Evolutionary conservation across 768 basidiomycete species (phyloP).

Genomic region (Punctularia strigosozonata): DNA sequence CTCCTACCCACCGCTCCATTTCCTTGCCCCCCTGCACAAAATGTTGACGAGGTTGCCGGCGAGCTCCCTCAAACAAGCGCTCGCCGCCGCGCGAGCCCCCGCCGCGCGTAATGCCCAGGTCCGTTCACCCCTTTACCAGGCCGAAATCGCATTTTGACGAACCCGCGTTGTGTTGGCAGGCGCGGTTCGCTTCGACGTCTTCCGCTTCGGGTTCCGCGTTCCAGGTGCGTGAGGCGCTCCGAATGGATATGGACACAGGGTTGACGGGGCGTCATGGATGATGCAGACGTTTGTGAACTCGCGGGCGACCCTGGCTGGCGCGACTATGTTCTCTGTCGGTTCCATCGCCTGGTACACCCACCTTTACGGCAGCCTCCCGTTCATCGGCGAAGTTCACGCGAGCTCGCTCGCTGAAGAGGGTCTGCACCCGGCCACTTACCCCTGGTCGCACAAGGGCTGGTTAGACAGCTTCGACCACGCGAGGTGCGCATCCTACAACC

Average conservation of each 20-base stretch:
- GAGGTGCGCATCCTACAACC: slow-evolving; percentile 65
- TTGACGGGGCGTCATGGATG: slow-evolving; percentile 2
- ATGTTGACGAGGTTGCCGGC: slow-evolving; percentile 79
- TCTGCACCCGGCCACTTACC: slow-evolving; percentile 76
- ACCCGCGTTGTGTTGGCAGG: slow-evolving; percentile 28
- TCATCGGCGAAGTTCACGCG: slow-evolving; percentile 87
- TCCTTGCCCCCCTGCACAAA: too few relatives aligned
- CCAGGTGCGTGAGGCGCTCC: slow-evolving; percentile 38
- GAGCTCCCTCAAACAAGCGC: slow-evolving; percentile 56
- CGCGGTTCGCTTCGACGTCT: slow-evolving; percentile 61
- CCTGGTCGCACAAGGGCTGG: slow-evolving; percentile 84
- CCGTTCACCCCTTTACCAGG: slow-evolving; percentile 12
- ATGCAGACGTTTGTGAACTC: slow-evolving; percentile 55
- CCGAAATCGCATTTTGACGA: slow-evolving; percentile 8
- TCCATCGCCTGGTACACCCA: slow-evolving; percentile 96
- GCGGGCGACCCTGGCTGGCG: slow-evolving; percentile 62
- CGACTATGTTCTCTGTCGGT: slow-evolving; percentile 69
- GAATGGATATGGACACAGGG: not conserved
- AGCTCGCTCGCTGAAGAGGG: slow-evolving; percentile 90
- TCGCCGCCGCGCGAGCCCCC: slow-evolving; percentile 32
- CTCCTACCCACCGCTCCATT: too few relatives aligned
- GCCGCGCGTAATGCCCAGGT: slow-evolving; percentile 42
- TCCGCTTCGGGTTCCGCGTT: slow-evolving; percentile 42
- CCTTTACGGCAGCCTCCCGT: slow-evolving; percentile 82
- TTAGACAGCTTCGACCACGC: slow-evolving; percentile 95